A percentile compares a stretch with the other conserved stretches of the same genome.
Evolutionary conservation across 1,284 basidiomycete species (phyloP).

Genomic region (Boletus subluridellus): DNA sequence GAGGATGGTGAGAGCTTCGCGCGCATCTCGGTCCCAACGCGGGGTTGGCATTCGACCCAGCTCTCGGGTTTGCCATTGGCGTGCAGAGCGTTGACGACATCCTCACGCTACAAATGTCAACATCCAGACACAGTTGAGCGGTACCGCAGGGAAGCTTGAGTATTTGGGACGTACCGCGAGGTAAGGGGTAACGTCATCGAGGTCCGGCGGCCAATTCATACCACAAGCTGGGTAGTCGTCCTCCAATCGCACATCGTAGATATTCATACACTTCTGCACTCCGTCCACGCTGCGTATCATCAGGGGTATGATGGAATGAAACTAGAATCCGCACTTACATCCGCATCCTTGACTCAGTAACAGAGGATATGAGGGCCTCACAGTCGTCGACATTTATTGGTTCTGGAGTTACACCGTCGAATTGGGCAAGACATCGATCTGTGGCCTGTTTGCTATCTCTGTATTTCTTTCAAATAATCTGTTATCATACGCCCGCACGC

Average conservation of each 20-base stretch:
- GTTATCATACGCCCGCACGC: background rate
- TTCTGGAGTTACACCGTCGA: constrained; percentile 50
- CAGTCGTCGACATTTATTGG: constrained; percentile 69
- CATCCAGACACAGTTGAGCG: background rate
- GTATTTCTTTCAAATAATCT: constrained; percentile 46
- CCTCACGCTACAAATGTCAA: constrained; percentile 52
- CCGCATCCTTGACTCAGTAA: constrained; percentile 62
- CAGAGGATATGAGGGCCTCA: constrained; percentile 58
- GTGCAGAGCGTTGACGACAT: constrained; percentile 83
- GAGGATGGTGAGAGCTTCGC: constrained; percentile 63
- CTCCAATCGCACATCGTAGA: constrained; percentile 90
- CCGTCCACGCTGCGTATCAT: constrained; percentile 59
- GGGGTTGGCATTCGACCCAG: constrained; percentile 86
- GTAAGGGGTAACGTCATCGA: constrained; percentile 74
- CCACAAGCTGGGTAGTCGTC: constrained; percentile 90
- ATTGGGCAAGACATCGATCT: constrained; percentile 58
- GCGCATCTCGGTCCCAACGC: constrained; percentile 65
- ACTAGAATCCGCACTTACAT: constrained; percentile 47
- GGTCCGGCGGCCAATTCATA: constrained; percentile 97
- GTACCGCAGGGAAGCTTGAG: background rate
- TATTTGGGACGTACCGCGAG: constrained; percentile 60
- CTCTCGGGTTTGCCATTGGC: constrained; percentile 73
- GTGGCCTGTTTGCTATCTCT: constrained; percentile 61
- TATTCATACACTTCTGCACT: constrained; percentile 80
- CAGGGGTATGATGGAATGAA: background rate